phyloP scores from a whole-genome alignment of 768 basidiomycete genomes.

The Lentinus brumalis region DNA sequence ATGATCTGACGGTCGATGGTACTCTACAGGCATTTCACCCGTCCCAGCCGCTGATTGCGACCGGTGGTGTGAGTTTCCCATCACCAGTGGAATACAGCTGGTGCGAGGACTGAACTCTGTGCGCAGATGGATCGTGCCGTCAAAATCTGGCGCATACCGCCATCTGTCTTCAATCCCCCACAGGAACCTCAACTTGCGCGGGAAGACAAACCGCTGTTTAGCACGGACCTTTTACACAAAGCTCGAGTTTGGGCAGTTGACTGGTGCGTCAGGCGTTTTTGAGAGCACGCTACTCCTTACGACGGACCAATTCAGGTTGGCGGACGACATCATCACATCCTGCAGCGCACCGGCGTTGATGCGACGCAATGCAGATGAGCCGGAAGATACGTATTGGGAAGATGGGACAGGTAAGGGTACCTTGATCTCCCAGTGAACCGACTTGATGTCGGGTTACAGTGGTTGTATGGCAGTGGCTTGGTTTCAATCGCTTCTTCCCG shows the following conservation, averaged over 20 bases:
- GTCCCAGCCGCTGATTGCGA: constrained; percentile 64
- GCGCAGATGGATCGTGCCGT: constrained; percentile 68
- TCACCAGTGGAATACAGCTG: background rate
- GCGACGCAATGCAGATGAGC: constrained; percentile 7
- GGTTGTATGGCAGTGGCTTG: constrained; percentile 71
- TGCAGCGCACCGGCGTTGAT: constrained; percentile 32
- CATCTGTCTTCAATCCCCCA: constrained; percentile 34
- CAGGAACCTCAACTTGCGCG: constrained; percentile 34
- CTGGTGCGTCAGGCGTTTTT: constrained; percentile 46
- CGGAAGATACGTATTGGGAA: constrained; percentile 25
- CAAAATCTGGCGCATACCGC: constrained; percentile 72
- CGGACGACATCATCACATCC: constrained; percentile 44
- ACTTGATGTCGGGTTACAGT: constrained; percentile 30
- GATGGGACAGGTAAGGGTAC: constrained; percentile 24
- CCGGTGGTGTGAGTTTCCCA: constrained; percentile 63
- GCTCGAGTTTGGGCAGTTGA: constrained; percentile 62
- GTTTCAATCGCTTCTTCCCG: constrained; percentile 65
- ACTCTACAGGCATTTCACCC: constrained; percentile 66
- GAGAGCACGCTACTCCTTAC: background rate
- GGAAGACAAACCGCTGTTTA: constrained; percentile 79
- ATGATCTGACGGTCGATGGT: background rate
- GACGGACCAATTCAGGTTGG: constrained; percentile 45
- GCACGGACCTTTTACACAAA: constrained; percentile 64
- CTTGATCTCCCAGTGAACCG: background rate
- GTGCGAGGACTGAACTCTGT: background rate